Conservation (phyloP, 2,329 filamentous ascomycete species). For the Pseudogymnoascus sp. region DNA sequence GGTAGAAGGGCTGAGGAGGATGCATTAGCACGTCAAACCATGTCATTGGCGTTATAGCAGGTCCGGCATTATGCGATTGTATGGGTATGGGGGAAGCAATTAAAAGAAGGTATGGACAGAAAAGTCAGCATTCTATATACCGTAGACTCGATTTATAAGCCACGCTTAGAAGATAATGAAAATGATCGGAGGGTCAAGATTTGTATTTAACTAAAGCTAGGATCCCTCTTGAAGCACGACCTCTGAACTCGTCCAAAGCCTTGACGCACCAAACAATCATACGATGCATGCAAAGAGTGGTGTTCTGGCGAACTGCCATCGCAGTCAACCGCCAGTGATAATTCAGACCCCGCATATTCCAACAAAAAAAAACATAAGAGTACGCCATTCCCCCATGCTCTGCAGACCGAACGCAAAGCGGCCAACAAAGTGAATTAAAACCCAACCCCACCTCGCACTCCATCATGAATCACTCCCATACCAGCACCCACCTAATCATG, state of each 20-base stretch:
- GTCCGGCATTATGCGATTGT: not conserved
- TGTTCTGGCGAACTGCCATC: not conserved
- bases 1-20: slow-evolving; percentile 53
- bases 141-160: not conserved
- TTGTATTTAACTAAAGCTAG: not conserved
- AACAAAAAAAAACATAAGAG: not conserved
- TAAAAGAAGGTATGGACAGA: not conserved
- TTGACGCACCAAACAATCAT: not conserved
- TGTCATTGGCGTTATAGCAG: not conserved
- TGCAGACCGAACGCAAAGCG: not conserved
- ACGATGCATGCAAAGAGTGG: not conserved
- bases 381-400: slow-evolving; percentile 8
- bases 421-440: not conserved
- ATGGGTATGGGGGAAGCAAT: not conserved
- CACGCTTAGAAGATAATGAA: not conserved
- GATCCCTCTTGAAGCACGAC: not conserved
- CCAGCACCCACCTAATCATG: slow-evolving; percentile 18
- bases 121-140: not conserved
- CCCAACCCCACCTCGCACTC: not conserved
- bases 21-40: slow-evolving; percentile 38
- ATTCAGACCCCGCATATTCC: not conserved
- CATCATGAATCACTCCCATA: not conserved
- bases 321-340: not conserved
- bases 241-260: not conserved
- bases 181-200: not conserved